Conservation (phyloP, 2,329 filamentous ascomycete species). For the Bipolaris gigantea region DNA sequence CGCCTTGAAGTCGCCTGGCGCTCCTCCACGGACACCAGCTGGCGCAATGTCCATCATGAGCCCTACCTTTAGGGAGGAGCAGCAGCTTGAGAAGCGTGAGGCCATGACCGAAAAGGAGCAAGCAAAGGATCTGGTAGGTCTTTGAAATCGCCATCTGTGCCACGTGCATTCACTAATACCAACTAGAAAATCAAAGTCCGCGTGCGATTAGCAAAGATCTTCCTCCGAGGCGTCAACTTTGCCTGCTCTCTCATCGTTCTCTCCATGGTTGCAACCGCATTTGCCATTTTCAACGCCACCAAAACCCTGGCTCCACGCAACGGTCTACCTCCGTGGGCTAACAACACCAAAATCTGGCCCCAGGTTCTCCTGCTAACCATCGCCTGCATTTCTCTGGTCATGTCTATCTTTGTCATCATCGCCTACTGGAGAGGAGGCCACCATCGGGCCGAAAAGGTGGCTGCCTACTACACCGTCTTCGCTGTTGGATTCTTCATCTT, state of each 20-base stretch:
- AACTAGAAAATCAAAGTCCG: slow-evolving; percentile 85
- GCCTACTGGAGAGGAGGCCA: slow-evolving; percentile 90
- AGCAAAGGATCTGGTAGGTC: slow-evolving; percentile 79
- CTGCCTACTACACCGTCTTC: slow-evolving; percentile 94
- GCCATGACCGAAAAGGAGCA: slow-evolving; percentile 81
- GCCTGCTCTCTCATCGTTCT: slow-evolving; percentile 95
- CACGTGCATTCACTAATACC: slow-evolving; percentile 42
- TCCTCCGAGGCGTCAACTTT: slow-evolving; percentile 95
- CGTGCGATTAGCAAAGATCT: slow-evolving; percentile 89
- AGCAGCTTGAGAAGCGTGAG: slow-evolving; percentile 83
- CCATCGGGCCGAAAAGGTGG: slow-evolving; percentile 84
- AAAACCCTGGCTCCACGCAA: slow-evolving; percentile 73
- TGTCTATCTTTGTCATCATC: slow-evolving; percentile 78
- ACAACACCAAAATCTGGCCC: slow-evolving; percentile 80
- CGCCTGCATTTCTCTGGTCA: slow-evolving; percentile 75
- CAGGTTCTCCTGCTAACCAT: slow-evolving; percentile 81
- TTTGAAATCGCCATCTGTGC: not conserved
- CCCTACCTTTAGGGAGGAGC: slow-evolving; percentile 88
- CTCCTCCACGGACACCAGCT: slow-evolving; percentile 61
- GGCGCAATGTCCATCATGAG: slow-evolving; percentile 72
- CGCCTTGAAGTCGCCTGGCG: slow-evolving; percentile 84
- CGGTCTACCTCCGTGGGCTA: slow-evolving; percentile 81
- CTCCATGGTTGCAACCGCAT: slow-evolving; percentile 83
- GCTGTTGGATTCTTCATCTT: slow-evolving; percentile 92
- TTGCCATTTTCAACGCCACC: slow-evolving; percentile 91